Evolutionary conservation across 1,284 basidiomycete species (phyloP), one percentile per base, ranked within the genome.

Genomic region (Trichosporon coremiiforme): DNA sequence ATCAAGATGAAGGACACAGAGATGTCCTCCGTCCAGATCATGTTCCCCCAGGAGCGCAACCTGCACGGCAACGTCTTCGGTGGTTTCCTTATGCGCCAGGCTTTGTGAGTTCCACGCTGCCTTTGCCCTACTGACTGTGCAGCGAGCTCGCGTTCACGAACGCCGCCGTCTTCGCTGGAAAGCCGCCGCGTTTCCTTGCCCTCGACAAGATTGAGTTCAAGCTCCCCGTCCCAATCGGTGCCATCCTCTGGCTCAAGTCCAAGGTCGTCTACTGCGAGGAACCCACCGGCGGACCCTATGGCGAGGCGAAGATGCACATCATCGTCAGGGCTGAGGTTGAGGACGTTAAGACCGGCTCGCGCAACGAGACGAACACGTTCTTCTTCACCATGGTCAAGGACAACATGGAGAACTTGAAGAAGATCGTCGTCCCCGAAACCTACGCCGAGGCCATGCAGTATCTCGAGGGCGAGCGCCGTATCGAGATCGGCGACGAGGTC

Each of bases 11-110:
- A 74, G 38, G 79, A 83, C 50, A 84, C 82, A 0, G 76, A 81
- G 71, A 75, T 70, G 31, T 76, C 73, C 66, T 76, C 64, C 67
- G 79, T 72, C 29, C 75, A 76, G 66, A 84, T 92, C 66, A 93
- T 93, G 90, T 92, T 92, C 78, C 91, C 92, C 0, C 91, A 93
- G 84, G 91, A 92, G 78, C 86, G 91, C 77, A 93, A 94, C 77
- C 86, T 93, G 2, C 91, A 93, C 79, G 89, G 90, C 74, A 93
- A 93, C 79, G 86, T 93, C 9, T 93, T 93, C 76, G 91, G 91
- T 84, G 88, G 88, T 80, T 80, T 87, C 73, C 78, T 89, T 55
- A 88, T 89, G 87, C 84, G 90, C 25, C 84, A 91, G 62, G 90
- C 89, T 72, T 2, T 65, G 69, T 70, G 29, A 36, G 36, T 69